Evolutionary conservation across 306 rosid genomes (phyloP), one percentile per base, ranked within the genome.

Genomic region (Pueraria montana): DNA sequence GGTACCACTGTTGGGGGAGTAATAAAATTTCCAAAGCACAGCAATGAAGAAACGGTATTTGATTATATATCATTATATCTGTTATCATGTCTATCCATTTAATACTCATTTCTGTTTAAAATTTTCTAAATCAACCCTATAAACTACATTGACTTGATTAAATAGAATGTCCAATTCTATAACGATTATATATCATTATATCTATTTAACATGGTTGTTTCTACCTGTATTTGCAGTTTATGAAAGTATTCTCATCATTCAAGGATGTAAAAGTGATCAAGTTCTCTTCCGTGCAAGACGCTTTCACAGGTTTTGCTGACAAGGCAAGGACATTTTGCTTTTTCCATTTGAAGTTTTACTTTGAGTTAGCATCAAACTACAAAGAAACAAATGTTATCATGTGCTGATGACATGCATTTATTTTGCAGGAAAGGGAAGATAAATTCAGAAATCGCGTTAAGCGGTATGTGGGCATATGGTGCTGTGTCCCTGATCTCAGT

Each of bases 401-500:
- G 14, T 63, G 6, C 50, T 77, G 80, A 83, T 69, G 36, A 66
- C 52, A 36, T 80, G 36, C 32, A 77, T 80, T 80, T 53, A 18
- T 42, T 72, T 72, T 70, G 45, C 86, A 96, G 99, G 85, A 73
- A 71, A 91, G 85, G 84, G 97, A 93, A 85, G 89, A 86, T 16
- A 90, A 50, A 84, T 94, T 96, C 92, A 87, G 94, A 89, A 88
- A 77, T 16, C 96, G 98, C 0, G 91, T 84, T 53, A 93, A 92
- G 89, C 88, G 85, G 68, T 96, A 93, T 23, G 91, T 94, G 8
- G 99, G 98, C 40, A 94, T 91, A 77, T 93, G 99, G 98, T 96
- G 99, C 78, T 96, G 99, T 73, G 91, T 89, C 80, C 77, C 69
- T 6, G 81, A 90, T 78, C 90, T 79, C 32, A 72, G 74, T 68